phyloP scores from a whole-genome alignment of 495 filamentous ascomycete genomes.

The Evernia prunastri region DNA sequence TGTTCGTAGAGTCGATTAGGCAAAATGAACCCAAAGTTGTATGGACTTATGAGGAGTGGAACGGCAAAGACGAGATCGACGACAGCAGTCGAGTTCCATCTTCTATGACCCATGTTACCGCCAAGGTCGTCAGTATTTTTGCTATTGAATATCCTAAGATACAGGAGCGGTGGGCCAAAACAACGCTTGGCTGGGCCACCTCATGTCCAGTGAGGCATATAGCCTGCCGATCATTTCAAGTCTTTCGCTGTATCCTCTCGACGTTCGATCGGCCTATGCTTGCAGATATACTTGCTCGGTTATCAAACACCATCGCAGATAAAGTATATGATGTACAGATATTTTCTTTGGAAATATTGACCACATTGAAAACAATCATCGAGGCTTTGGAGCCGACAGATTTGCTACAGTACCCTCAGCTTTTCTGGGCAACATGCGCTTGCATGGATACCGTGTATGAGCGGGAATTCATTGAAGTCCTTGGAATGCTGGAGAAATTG shows the following conservation, averaged over 20 bases:
- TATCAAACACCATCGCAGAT: conserved; percentile 94
- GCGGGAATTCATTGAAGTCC: conserved; percentile 82
- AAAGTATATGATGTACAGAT: conserved; percentile 86
- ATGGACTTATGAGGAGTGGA: conserved; percentile 92
- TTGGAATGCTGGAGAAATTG: conserved; percentile 86
- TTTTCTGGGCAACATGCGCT: conserved; percentile 96
- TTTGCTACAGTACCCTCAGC: conserved; percentile 78
- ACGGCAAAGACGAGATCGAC: conserved; percentile 59
- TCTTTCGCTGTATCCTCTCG: conserved; percentile 88
- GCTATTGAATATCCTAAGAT: conserved; percentile 77
- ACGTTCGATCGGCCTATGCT: conserved; percentile 88
- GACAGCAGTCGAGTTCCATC: conserved; percentile 72
- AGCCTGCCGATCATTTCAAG: conserved; percentile 93
- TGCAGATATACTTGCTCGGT: conserved; percentile 85
- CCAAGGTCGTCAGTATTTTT: conserved; percentile 77
- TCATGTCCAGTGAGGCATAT: conserved; percentile 94
- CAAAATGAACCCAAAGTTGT: conserved; percentile 77
- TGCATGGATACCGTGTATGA: conserved; percentile 95
- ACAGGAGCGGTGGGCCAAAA: conserved; percentile 80
- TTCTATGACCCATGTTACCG: conserved; percentile 77
- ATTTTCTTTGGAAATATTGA: conserved; percentile 96
- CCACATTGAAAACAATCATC: conserved; percentile 85
- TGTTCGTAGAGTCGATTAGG: conserved; percentile 85
- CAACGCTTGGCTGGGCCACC: conserved; percentile 89
- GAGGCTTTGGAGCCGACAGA: conserved; percentile 70